Evolutionary conservation across 495 filamentous ascomycete species (phyloP).

Genomic region (Lasiosphaeriaceae sp.): DNA sequence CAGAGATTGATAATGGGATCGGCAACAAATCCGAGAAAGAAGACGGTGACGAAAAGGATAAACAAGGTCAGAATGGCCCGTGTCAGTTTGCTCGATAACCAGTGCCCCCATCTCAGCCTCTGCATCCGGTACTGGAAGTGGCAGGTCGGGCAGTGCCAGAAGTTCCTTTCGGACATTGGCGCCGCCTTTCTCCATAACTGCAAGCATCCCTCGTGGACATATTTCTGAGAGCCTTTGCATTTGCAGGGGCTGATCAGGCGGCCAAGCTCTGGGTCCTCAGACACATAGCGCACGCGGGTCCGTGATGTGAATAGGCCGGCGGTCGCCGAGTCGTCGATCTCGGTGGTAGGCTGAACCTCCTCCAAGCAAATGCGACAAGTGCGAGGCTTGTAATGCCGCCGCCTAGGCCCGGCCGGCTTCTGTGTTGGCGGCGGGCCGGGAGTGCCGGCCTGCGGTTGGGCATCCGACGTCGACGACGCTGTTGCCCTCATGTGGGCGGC

Average conservation of each 20-base stretch:
- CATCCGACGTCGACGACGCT: background rate
- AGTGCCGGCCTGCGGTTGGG: background rate
- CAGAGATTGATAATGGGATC: conserved; percentile 91
- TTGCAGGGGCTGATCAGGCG: conserved; percentile 87
- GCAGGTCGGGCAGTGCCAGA: conserved; percentile 87
- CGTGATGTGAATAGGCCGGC: conserved; percentile 58
- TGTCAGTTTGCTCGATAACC: conserved; percentile 62
- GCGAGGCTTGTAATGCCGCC: conserved; percentile 60
- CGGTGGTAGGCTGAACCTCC: conserved; percentile 70
- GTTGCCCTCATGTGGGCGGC: background rate
- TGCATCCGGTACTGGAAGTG: conserved; percentile 77
- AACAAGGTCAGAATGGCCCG: conserved; percentile 63
- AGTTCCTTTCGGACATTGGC: conserved; percentile 63
- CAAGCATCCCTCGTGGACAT: conserved; percentile 93
- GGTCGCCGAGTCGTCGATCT: conserved; percentile 57
- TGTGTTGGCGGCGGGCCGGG: conserved; percentile 1
- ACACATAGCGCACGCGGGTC: conserved; percentile 69
- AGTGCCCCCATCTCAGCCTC: conserved; percentile 69
- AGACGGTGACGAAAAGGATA: conserved; percentile 68
- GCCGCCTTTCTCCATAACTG: conserved; percentile 78
- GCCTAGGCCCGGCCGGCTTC: conserved; percentile 23
- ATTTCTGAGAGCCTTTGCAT: conserved; percentile 88
- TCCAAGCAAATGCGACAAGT: conserved; percentile 94
- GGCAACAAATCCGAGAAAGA: conserved; percentile 81
- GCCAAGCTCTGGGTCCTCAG: conserved; percentile 67